Evolutionary conservation across 1,284 basidiomycete species (phyloP), one percentile per base, ranked within the genome.

Genomic region (Cystobasidium sp.): DNA sequence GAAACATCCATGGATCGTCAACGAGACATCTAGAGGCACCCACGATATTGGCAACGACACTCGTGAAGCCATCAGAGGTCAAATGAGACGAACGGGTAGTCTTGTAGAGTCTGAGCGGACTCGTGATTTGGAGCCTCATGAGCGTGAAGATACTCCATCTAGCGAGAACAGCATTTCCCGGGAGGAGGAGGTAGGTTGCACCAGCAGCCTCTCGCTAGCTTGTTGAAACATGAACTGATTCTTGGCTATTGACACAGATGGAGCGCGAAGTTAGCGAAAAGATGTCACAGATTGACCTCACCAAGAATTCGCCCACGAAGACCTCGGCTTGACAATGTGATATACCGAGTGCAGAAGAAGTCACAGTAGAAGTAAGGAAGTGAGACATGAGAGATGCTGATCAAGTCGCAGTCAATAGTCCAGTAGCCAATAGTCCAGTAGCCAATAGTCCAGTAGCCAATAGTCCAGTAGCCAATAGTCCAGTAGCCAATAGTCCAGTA

Each of bases 1-100:
- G 16, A 78, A 84, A 24, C 86, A 92, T 80, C 85, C 86, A 4
- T 73, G 70, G 70, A 37, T 73, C 2, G 44, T 46, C 3, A 46
- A 73, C 18, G 70, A 73, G 46, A 44, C 51, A 49, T 46, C 37
- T 8, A 49, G 62, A 43, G 47, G 59, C 14, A 62, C 49, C 4
- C 62, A 73, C 18, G 51, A 73, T 31, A 55, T 73, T 6, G 51
- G 62, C 10, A 43, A 47, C 14, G 39, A 73, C 10, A 41, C 49
- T 3, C 31, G 62, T 9, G 41, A 58, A 16, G 49, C 37, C 8
- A 31, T 68, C 16, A 47, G 51, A 41, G 37, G n/a, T 5, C 47
- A 41, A n/a, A 43, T 47, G 7, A 12, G 20, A 20, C 64, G 64
- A 4, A 66, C 47, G 1, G 64, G 44, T 20, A 66, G 64, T 37